Evolutionary conservation across 345 rosid genomes (phyloP).

Genomic region (Eucalyptus albens): DNA sequence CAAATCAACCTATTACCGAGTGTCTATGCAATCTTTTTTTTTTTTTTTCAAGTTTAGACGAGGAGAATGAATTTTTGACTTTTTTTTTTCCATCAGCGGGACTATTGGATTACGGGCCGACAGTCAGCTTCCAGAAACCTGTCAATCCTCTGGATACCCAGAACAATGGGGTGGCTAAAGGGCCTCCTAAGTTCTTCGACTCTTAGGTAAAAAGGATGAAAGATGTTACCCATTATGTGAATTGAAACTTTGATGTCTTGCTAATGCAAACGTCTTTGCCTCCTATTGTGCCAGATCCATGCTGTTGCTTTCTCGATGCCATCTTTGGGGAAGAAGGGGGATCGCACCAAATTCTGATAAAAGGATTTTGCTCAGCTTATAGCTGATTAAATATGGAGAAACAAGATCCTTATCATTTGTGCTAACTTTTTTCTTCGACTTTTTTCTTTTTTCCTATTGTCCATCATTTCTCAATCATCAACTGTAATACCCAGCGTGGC

Average conservation of each 20-base stretch:
- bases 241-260: neutral
- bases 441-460: neutral
- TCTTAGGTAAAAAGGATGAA: slow-evolving; percentile 26
- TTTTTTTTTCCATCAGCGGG: slow-evolving; percentile 19
- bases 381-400: neutral
- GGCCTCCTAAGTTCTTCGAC: slow-evolving; percentile 61
- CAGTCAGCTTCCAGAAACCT: slow-evolving; percentile 69
- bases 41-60: too few species aligned
- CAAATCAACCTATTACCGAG: too few species aligned
- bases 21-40: too few species aligned
- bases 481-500: too few species aligned
- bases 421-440: too few species aligned
- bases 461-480: neutral
- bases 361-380: neutral
- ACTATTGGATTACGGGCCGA: slow-evolving; percentile 81
- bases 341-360: slow-evolving; percentile 26
- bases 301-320: slow-evolving; percentile 83
- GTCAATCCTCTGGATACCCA: slow-evolving; percentile 40
- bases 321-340: slow-evolving; percentile 53
- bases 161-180: slow-evolving; percentile 15
- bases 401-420: neutral
- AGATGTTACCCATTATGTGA: neutral
- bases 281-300: slow-evolving; percentile 41
- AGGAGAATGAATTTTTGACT: too few species aligned
- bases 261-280: neutral